Percentiles rank a stretch among this genome's conserved stretches.
Conservation (phyloP, 2,329 filamentous ascomycete genomes). For the Fusarium transvaalense region DNA sequence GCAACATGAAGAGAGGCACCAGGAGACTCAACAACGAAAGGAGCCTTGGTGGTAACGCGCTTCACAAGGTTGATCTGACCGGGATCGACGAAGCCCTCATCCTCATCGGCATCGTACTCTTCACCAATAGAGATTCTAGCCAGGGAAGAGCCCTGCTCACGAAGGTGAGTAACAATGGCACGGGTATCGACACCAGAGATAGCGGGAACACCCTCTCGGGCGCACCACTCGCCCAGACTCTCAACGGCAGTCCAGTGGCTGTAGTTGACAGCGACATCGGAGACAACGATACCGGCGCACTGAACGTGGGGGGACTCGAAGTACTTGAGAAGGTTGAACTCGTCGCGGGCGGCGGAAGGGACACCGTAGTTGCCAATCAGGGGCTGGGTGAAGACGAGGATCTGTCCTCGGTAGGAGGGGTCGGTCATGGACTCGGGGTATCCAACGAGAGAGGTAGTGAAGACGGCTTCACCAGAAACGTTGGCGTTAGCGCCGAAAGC, state of each 20-base stretch:
- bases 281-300: constrained; percentile 94
- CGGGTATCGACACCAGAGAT: constrained; percentile 98
- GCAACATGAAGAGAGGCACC: constrained; percentile 90
- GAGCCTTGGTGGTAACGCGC: constrained; percentile 96
- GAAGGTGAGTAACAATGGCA: constrained; percentile 93
- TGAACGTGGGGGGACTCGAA: constrained; percentile 99
- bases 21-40: constrained; percentile 91
- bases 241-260: constrained; percentile 99
- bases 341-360: constrained; percentile 84
- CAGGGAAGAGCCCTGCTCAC: constrained; percentile 96
- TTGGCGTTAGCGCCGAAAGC: constrained; percentile 97
- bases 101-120: constrained; percentile 98
- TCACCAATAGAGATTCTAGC: constrained; percentile 95
- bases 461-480: constrained; percentile 97
- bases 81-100: constrained; percentile 94
- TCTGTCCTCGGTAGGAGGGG: constrained; percentile 91
- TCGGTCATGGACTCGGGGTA: constrained; percentile 97
- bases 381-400: constrained; percentile 97
- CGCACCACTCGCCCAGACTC: constrained; percentile 93
- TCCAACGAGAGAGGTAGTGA: constrained; percentile 96
- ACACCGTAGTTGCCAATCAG: constrained; percentile 99
- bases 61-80: constrained; percentile 97
- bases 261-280: constrained; percentile 92
- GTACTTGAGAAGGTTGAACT: constrained; percentile 93
- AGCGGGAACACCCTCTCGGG: constrained; percentile 93